These are phyloP conservation scores for Candida mesenterica DNA, from an alignment of 1,139 yeast genomes.

Conservation along the genomic window DNA sequence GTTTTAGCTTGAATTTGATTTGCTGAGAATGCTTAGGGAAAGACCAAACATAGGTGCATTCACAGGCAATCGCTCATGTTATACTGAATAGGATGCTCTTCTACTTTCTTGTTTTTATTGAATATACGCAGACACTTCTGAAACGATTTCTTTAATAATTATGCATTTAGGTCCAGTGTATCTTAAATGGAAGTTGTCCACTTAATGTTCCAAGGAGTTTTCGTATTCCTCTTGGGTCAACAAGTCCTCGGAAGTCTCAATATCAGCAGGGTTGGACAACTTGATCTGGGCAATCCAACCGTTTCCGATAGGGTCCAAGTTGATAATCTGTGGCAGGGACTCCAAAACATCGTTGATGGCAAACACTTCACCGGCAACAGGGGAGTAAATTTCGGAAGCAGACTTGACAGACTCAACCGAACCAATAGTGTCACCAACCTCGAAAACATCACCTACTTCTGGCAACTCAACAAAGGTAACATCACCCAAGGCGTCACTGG, in stretches of 20 bases:
- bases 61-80: too few relatives aligned
- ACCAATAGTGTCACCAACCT: constrained; percentile 80
- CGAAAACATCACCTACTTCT: constrained; percentile 64
- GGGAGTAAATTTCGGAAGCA: constrained; percentile 90
- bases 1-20: too few relatives aligned
- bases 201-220: constrained; percentile 56
- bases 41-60: too few relatives aligned
- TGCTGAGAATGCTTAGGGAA: too few relatives aligned
- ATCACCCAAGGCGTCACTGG: constrained; percentile 97
- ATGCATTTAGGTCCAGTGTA: too few relatives aligned
- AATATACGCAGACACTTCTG: too few relatives aligned
- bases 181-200: too few relatives aligned
- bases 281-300: constrained; percentile 90
- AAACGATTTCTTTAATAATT: too few relatives aligned
- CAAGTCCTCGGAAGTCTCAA: constrained; percentile 31
- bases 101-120: too few relatives aligned
- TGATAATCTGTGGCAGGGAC: constrained; percentile 73
- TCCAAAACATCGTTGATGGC: constrained; percentile 70
- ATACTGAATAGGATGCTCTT: too few relatives aligned
- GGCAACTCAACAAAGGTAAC: constrained; percentile 93
- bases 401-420: constrained; percentile 94
- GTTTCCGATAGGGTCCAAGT: constrained; percentile 86
- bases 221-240: constrained; percentile 60
- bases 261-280: constrained; percentile 37
- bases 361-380: constrained; percentile 73